Conservation (phyloP, 1,284 basidiomycete genomes). For the Prillingera fragicola region DNA sequence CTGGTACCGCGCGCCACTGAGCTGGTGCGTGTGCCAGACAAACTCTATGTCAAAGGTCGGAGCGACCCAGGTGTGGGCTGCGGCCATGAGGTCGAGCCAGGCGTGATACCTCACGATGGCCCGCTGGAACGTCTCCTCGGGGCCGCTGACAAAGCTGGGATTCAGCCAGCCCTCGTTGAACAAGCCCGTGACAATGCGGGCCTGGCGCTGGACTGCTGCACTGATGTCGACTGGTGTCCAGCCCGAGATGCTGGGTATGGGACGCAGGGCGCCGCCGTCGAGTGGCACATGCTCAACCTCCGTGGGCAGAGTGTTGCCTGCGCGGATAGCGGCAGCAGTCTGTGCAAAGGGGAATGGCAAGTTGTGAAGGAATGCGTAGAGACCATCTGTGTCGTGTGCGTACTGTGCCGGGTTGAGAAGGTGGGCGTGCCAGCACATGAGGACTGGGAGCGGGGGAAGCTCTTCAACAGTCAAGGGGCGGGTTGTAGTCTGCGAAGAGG, state of each 20-base stretch:
- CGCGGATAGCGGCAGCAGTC: conserved; percentile 8
- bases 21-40: conserved; percentile 46
- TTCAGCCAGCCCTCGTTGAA: conserved; percentile 30
- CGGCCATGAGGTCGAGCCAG: conserved; percentile 35
- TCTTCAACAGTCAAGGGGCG: too few relatives aligned
- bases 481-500: too few relatives aligned
- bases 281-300: conserved; percentile 5
- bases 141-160: conserved; percentile 8
- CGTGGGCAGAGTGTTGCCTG: conserved; percentile 2
- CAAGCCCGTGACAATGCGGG: conserved; percentile 27
- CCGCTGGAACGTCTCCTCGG: conserved; percentile 23
- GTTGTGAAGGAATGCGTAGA: conserved; percentile 15
- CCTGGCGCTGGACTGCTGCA: conserved; percentile 31
- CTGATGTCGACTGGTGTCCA: conserved; percentile 28
- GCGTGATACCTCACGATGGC: conserved; percentile 39
- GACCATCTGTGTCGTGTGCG: conserved; percentile 17
- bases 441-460: conserved; percentile 23
- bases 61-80: conserved; percentile 20
- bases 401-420: conserved; percentile 33
- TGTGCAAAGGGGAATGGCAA: conserved; percentile 18
- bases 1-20: conserved; percentile 27
- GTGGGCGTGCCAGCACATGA: conserved; percentile 41
- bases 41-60: conserved; percentile 41
- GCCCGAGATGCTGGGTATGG: conserved; percentile 10
- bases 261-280: background rate